Conservation (phyloP, 129 eudicot species). For the Arctium lappa region DNA sequence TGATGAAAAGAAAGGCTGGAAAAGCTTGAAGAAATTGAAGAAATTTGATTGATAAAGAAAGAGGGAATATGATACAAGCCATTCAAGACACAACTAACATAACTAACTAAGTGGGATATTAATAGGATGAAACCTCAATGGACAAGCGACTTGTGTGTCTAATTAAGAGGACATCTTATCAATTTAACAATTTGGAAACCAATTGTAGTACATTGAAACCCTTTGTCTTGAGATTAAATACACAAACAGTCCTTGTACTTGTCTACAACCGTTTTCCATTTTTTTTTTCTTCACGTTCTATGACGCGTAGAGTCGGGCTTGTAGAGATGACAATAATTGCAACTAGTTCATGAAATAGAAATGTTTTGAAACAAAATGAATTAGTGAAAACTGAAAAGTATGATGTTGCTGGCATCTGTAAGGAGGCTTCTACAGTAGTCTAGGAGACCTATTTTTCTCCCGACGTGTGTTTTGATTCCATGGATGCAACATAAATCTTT, state of each 20-base stretch:
- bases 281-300: background rate
- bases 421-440: too few relatives aligned
- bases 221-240: background rate
- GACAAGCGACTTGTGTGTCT: slow-evolving; percentile 25
- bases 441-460: background rate
- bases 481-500: too few relatives aligned
- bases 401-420: background rate
- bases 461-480: background rate
- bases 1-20: background rate
- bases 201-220: background rate
- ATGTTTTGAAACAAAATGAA: background rate
- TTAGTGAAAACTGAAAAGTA: background rate
- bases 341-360: too few relatives aligned
- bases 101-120: slow-evolving; percentile 8
- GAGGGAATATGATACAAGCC: slow-evolving; percentile 13
- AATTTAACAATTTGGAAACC: background rate
- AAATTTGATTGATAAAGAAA: slow-evolving; percentile 27
- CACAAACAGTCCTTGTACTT: slow-evolving; percentile 4
- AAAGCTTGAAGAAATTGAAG: slow-evolving; percentile 16
- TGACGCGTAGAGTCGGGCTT: background rate
- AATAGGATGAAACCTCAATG: slow-evolving; percentile 9
- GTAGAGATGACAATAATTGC: background rate
- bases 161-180: slow-evolving; percentile 6
- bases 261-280: background rate
- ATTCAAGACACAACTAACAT: slow-evolving; percentile 23